Base-by-base conservation (phyloP, 345 rosid species). In the Bretschneidera sinensis region DNA sequence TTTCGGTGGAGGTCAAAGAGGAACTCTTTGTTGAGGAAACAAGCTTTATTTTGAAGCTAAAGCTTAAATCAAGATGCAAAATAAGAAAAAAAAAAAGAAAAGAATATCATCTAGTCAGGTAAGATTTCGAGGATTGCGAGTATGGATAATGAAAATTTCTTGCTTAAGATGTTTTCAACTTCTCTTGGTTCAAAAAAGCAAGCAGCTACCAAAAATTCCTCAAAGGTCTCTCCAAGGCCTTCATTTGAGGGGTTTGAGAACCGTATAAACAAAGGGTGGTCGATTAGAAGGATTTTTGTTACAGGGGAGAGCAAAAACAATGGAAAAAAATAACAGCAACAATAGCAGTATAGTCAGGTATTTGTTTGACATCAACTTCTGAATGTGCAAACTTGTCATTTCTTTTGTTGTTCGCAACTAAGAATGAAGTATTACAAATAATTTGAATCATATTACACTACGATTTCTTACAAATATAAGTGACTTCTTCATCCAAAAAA, bases 101-200 rank as follows among this genome's bases (percentile, higher is more conserved):
- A n/a, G 31, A 69, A 43, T 11, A 21, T 17, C n/a, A 24, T 8
- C 3, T 59, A 57, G 48, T 17, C 69, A 3, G 43, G 66, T 21
- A 59, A 64, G 39, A 25, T 85, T 21, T 51, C 73, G 9, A 80
- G 77, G 64, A 66, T 15, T 28, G 21, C 43, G 24, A 79, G 84
- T 23, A 69, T 83, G 81, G 84, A 73, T 2, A 74, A 66, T 47
- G 79, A 78, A 47, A 55, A 45, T 47, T 75, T 83, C 78, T 52
- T 76, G 34, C 77, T 85, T 69, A 85, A 77, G 72, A 69, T 74
- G 73, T 74, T 78, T 48, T 48, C 75, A 35, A 88, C 84, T 1
- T 34, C 55, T 5, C 45, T 76, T 21, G 45, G 78, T 19, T 67
- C 63, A 10, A 79, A 57, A 62, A 71, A 48, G 69, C 71, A 60